Percentiles rank a stretch among this genome's conserved stretches.
Evolutionary conservation across 345 rosid species (phyloP).

Genomic region (Salix suchowensis): DNA sequence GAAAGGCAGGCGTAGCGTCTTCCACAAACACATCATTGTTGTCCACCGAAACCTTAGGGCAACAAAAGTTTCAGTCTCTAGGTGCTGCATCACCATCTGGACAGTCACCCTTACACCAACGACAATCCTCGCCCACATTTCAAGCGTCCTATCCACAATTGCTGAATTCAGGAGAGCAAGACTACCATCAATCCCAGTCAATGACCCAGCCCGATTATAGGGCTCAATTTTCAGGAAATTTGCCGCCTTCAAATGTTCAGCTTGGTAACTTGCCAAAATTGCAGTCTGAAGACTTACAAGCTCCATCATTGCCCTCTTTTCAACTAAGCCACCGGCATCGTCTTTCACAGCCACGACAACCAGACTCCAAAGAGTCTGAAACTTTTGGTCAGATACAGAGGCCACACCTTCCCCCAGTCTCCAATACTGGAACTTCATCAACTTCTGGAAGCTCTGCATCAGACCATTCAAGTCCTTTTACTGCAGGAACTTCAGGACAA

Average conservation of each 20-base stretch:
- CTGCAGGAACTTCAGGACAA: slow-evolving; percentile 39
- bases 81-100: slow-evolving; percentile 39
- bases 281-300: slow-evolving; percentile 25
- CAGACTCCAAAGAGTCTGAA: slow-evolving; percentile 29
- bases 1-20: slow-evolving; percentile 38
- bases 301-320: slow-evolving; percentile 24
- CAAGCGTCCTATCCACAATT: slow-evolving; percentile 23
- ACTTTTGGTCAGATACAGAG: slow-evolving; percentile 38
- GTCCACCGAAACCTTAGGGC: slow-evolving; percentile 40
- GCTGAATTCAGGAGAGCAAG: slow-evolving; percentile 34
- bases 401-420: slow-evolving; percentile 25
- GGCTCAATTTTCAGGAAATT: slow-evolving; percentile 44
- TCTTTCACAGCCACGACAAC: slow-evolving; percentile 25
- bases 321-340: slow-evolving; percentile 23
- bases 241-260: slow-evolving; percentile 29
- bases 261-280: slow-evolving; percentile 24
- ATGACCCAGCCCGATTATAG: slow-evolving; percentile 46
- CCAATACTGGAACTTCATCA: slow-evolving; percentile 34
- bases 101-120: slow-evolving; percentile 45
- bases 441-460: slow-evolving; percentile 29
- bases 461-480: slow-evolving; percentile 31
- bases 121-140: slow-evolving; percentile 37
- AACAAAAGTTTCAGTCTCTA: slow-evolving; percentile 38
- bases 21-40: slow-evolving; percentile 37
- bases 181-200: slow-evolving; percentile 31